Conservation (phyloP, 1,284 basidiomycete species). For the Athelia psychrophila region DNA sequence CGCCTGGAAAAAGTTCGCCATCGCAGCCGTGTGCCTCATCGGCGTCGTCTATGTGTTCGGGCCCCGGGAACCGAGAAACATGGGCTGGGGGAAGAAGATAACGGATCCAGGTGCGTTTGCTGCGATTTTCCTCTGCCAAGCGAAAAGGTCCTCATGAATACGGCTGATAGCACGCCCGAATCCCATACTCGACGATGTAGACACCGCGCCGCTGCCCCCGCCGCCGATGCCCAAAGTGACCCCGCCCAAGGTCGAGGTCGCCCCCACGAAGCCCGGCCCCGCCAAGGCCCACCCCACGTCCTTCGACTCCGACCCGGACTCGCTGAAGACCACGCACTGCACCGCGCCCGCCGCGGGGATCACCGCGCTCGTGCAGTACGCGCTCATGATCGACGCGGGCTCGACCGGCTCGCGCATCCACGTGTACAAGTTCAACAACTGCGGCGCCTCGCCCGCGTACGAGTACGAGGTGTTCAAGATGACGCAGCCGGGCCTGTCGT, state of each 20-base stretch:
- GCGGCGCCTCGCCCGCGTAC: conserved; percentile 73
- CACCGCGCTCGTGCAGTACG: conserved; percentile 79
- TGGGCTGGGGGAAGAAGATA: conserved; percentile 20
- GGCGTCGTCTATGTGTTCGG: conserved; percentile 63
- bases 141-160: neutral
- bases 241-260: conserved; percentile 1
- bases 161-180: neutral
- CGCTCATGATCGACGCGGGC: conserved; percentile 97
- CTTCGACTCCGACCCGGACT: conserved; percentile 64
- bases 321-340: conserved; percentile 66
- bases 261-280: conserved; percentile 9
- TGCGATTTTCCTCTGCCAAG: neutral
- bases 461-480: conserved; percentile 94
- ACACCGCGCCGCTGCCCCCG: conserved; percentile 4
- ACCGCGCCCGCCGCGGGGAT: conserved; percentile 46
- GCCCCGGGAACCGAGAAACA: conserved; percentile 35
- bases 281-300: conserved; percentile 37
- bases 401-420: conserved; percentile 97
- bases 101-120: conserved; percentile 21
- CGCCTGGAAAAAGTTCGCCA: conserved; percentile 67
- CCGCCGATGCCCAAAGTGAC: conserved; percentile 1
- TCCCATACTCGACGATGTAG: conserved; percentile 20
- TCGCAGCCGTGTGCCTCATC: conserved; percentile 53
- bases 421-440: conserved; percentile 97
- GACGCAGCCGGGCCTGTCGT: conserved; percentile 81